These are phyloP conservation scores for Populus tomentosa DNA, from an alignment of 441 rosid genomes.

Conservation along the genomic window DNA sequence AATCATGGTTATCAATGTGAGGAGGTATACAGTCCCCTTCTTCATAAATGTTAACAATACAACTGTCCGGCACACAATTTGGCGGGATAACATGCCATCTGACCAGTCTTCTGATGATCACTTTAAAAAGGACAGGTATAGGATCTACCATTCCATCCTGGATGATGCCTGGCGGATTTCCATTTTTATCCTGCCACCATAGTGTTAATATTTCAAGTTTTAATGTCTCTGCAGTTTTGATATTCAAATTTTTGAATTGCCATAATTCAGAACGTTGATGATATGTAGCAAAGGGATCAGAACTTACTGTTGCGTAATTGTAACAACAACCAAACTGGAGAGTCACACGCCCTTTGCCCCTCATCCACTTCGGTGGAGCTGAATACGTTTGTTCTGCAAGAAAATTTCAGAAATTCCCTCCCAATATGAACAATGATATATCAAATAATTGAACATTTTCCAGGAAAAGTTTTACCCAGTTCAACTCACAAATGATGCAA, in stretches of 20 bases:
- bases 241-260: not conserved
- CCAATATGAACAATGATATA: not conserved
- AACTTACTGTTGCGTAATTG: conserved; percentile 70
- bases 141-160: conserved; percentile 60
- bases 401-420: not conserved
- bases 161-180: conserved; percentile 84
- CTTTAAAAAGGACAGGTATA: conserved; percentile 69
- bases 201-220: not conserved
- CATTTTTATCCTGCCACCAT: conserved; percentile 62
- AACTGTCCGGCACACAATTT: conserved; percentile 81
- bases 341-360: conserved; percentile 90
- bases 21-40: conserved; percentile 97
- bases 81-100: conserved; percentile 86
- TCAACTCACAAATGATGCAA: not conserved
- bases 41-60: conserved; percentile 82
- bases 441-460: not conserved
- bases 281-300: not conserved
- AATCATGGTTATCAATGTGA: conserved; percentile 83
- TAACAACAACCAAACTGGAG: conserved; percentile 97
- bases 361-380: conserved; percentile 94
- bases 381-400: conserved; percentile 64
- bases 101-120: conserved; percentile 68
- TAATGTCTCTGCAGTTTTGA: not conserved
- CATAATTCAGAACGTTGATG: not conserved
- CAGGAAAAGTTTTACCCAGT: not conserved